Conservation (phyloP, 169 alveolate genomes). For the Besnoitia besnoiti region DNA sequence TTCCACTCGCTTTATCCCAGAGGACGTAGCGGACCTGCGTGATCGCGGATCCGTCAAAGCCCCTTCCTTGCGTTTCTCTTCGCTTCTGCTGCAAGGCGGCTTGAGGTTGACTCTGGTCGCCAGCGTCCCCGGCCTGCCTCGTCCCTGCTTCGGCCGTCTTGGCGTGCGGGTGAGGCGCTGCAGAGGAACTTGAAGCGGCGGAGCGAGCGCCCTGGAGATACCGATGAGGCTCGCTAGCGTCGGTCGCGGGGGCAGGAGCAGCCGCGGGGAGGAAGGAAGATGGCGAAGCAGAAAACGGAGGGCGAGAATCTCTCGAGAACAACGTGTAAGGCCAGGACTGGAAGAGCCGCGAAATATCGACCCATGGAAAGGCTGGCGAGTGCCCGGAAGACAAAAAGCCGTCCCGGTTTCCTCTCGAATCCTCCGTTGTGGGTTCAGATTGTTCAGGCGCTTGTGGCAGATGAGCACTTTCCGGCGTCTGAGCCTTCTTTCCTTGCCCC, state of each 20-base stretch:
- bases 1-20: neutral
- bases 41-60: neutral
- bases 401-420: neutral
- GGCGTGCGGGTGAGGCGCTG: too few species aligned
- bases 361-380: neutral
- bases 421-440: neutral
- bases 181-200: too few species aligned
- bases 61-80: neutral
- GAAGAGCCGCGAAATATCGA: neutral
- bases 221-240: neutral
- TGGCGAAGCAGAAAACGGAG: neutral
- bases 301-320: neutral
- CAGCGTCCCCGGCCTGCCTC: neutral
- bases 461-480: neutral
- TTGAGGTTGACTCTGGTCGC: neutral
- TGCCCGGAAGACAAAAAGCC: neutral
- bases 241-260: neutral
- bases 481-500: neutral
- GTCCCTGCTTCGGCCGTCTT: neutral
- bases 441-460: neutral
- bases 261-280: neutral
- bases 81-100: neutral
- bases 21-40: slow-evolving; percentile 10
- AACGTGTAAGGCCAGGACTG: neutral
- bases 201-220: neutral